Percentiles rank a stretch among this genome's conserved stretches.
phyloP scores from a whole-genome alignment of 805 yeast genomes.

The Zygotorulaspora chibaensis region DNA sequence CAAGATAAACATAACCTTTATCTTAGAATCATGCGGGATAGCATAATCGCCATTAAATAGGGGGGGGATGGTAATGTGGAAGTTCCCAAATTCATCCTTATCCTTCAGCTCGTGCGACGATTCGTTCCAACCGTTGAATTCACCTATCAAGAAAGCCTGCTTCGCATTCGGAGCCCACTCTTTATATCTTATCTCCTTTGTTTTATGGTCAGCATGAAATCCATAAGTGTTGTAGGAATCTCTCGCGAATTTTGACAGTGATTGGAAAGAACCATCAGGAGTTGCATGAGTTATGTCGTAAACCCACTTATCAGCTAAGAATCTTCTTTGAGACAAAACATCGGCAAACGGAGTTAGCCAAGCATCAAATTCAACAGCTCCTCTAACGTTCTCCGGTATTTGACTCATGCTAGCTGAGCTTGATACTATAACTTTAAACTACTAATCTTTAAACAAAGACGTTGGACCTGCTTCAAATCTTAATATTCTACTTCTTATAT shows the following conservation, averaged over 20 bases:
- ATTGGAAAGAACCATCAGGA: slow-evolving; percentile 51
- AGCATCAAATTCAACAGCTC: slow-evolving; percentile 72
- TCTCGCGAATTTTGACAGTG: slow-evolving; percentile 61
- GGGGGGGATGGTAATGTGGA: slow-evolving; percentile 58
- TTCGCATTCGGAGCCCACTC: slow-evolving; percentile 92
- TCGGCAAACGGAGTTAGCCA: slow-evolving; percentile 76
- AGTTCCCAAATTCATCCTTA: slow-evolving; percentile 67
- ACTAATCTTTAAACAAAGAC: too few species aligned
- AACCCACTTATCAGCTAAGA: slow-evolving; percentile 61
- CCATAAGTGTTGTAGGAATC: slow-evolving; percentile 75
- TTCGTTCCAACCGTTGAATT: slow-evolving; percentile 81
- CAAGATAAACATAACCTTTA: slow-evolving; percentile 62
- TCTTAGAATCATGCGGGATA: slow-evolving; percentile 75
- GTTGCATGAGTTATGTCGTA: slow-evolving; percentile 39
- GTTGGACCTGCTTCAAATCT: too few species aligned
- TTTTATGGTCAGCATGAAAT: slow-evolving; percentile 52
- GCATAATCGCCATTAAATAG: slow-evolving; percentile 41
- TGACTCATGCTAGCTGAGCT: slow-evolving; percentile 5
- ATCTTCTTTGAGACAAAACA: slow-evolving; percentile 65
- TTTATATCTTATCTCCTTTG: slow-evolving; percentile 55
- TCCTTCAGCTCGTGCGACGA: slow-evolving; percentile 46
- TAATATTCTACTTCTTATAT: too few species aligned
- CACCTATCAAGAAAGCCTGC: slow-evolving; percentile 79
- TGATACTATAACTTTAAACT: neutral
- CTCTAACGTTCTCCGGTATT: slow-evolving; percentile 43